These are phyloP conservation scores for Fagopyrum esculentum DNA, from an alignment of 148 eudicot species.

Conservation along the genomic window DNA sequence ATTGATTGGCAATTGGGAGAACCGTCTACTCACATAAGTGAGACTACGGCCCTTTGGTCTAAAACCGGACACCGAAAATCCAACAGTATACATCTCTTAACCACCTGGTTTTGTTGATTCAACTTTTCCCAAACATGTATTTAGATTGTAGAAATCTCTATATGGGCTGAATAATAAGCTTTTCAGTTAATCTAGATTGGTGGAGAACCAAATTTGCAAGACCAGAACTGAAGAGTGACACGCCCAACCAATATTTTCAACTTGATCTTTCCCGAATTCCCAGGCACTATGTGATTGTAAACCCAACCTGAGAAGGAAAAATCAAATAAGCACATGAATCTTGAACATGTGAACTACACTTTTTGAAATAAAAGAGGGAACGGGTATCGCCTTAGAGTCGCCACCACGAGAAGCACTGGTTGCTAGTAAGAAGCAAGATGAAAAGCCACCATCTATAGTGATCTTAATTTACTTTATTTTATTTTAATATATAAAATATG, in stretches of 20 bases:
- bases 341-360: constrained; percentile 5
- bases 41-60: too few relatives aligned
- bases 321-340: constrained; percentile 7
- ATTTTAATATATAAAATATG: too few relatives aligned
- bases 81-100: too few relatives aligned
- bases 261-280: constrained; percentile 22
- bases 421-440: constrained; percentile 55
- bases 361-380: background rate
- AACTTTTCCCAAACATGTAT: too few relatives aligned
- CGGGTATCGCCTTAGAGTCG: constrained; percentile 68
- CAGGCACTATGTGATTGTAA: constrained; percentile 21
- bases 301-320: constrained; percentile 51
- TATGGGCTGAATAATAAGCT: background rate
- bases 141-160: too few relatives aligned
- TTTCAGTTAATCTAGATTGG: background rate
- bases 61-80: too few relatives aligned
- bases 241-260: constrained; percentile 59
- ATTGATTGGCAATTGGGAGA: too few relatives aligned
- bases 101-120: too few relatives aligned
- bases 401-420: constrained; percentile 77
- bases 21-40: too few relatives aligned
- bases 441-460: constrained; percentile 26
- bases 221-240: constrained; percentile 81
- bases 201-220: constrained; percentile 57
- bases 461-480: too few relatives aligned